Percentiles rank a stretch among this genome's conserved stretches.
Conservation (phyloP, 1,284 basidiomycete species). For the Polyporus tsugae region DNA sequence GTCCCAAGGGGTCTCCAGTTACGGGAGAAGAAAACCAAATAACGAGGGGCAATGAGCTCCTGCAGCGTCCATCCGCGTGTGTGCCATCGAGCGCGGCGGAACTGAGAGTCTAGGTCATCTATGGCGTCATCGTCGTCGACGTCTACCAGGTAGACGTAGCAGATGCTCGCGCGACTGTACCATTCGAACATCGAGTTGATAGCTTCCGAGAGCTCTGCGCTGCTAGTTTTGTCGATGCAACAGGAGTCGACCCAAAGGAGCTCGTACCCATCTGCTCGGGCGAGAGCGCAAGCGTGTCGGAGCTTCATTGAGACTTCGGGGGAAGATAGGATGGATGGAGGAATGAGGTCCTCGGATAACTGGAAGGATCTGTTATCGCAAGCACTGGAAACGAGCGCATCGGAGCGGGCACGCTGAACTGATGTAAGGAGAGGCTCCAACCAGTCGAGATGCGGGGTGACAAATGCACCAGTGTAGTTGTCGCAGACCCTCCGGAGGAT, state of each 20-base stretch:
- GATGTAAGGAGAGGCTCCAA: neutral
- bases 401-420: neutral
- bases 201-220: conserved; percentile 19
- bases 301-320: neutral
- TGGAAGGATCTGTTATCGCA: neutral
- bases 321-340: neutral
- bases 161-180: conserved; percentile 13
- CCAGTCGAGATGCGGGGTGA: neutral
- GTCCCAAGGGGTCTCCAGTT: conserved; percentile 10
- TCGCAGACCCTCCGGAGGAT: neutral
- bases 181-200: conserved; percentile 22
- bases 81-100: conserved; percentile 12
- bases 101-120: neutral
- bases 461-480: neutral
- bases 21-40: conserved; percentile 10
- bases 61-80: conserved; percentile 20
- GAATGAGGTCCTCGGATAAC: neutral
- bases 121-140: neutral
- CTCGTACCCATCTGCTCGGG: conserved; percentile 17
- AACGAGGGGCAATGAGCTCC: conserved; percentile 15
- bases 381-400: neutral
- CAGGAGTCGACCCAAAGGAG: conserved; percentile 19
- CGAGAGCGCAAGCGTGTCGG: neutral
- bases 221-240: conserved; percentile 22
- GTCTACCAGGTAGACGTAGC: conserved; percentile 18